phyloP scores from a whole-genome alignment of 352 stramenopile genomes.

The Pythium rishiriense region DNA sequence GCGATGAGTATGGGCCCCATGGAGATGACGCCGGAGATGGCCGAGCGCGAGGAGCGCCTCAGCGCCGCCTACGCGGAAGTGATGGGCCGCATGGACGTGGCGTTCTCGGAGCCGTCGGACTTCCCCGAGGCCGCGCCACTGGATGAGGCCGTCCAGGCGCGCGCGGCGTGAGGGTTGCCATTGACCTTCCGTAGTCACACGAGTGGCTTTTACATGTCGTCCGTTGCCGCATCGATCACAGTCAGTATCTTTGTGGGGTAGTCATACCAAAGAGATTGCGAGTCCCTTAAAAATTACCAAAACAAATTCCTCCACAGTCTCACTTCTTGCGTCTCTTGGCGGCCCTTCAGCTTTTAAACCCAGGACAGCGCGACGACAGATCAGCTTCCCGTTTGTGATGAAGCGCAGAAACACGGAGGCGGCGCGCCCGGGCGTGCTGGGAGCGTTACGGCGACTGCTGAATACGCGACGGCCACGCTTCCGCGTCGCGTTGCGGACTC shows the following conservation, averaged over 20 bases:
- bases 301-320: no score
- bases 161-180: constrained; percentile 1
- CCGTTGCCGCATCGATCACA: no score
- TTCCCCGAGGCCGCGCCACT: constrained; percentile 55
- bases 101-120: constrained; percentile 66
- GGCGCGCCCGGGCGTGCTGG: constrained; percentile 1
- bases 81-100: constrained; percentile 34
- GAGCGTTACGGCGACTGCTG: constrained; percentile 5
- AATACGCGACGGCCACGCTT: background rate
- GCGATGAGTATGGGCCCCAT: background rate
- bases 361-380: no score
- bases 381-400: no score
- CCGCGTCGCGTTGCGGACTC: background rate
- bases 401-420: background rate
- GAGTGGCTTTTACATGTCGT: no score
- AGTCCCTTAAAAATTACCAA: no score
- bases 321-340: background rate
- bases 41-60: constrained; percentile 27
- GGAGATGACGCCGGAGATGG: background rate
- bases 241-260: background rate
- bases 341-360: background rate
- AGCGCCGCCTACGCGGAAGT: constrained; percentile 40
- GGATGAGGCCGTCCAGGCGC: constrained; percentile 54
- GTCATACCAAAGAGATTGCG: background rate
- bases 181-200: no score